Evolutionary conservation across 768 basidiomycete species (phyloP), one percentile per base, ranked within the genome.

Genomic region (Lentinula boryana): DNA sequence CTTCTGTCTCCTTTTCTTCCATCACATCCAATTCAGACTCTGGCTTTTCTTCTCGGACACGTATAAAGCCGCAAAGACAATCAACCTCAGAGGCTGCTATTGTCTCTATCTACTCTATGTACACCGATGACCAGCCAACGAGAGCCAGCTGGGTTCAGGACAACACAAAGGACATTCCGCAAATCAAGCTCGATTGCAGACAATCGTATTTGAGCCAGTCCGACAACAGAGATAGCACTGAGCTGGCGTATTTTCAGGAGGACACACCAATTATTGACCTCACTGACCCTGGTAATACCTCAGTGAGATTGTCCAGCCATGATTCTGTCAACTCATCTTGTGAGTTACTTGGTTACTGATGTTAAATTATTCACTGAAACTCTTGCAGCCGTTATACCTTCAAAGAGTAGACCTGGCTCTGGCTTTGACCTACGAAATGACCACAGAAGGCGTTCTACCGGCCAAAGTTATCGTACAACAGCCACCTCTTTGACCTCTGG

Each of bases 91-190:
- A 90, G 66, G 84, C 87, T 53, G 84, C 89, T 12, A 89, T 93
- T 68, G 84, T 88, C 69, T 86, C 88, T 57, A 93, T 93, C 60
- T 93, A 91, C 71, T 91, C 88, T 53, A 92, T 92, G 91, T 93
- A 93, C 70, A 84, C 84, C 57, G 86, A 87, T 69, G 83, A 85
- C 68, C 70, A 59, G 63, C 69, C 65, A 44, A 63, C 66, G 7
- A 73, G 74, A 56, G 71, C 76, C 56, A 81, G 80, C 75, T 85
- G 82, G 80, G 70, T 74, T 61, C 75, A 74, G 63, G 74, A 69
- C 51, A 72, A 66, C 36, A 68, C 74, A 48, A 76, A 76, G 58
- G 77, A 77, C 41, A 58, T 58, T 41, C 38, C 52, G 51, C 43
- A 52, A 50, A 53, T 58, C 33, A 56, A 62, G 38, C 27, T 50